Evolutionary conservation across 805 yeast species (phyloP), one percentile per base, ranked within the genome.

Genomic region (Candida vaughaniae): DNA sequence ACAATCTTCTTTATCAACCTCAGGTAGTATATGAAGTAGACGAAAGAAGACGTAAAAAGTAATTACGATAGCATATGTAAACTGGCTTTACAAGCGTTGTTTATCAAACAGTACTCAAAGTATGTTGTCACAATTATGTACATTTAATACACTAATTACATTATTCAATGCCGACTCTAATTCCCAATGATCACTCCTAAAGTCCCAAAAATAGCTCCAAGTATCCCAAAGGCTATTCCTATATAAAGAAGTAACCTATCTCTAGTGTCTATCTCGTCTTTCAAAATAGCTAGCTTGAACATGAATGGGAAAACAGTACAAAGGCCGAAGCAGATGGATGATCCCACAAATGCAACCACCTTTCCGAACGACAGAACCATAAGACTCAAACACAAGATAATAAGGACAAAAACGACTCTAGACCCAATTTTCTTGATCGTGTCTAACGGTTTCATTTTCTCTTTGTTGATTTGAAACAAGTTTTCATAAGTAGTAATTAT

Each of bases 1-100:
- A 82, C 8, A 71, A 71, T 31, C 58, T 75, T 51, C 55, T 77
- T 41, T 80, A 78, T 54, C 64, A 65, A 5, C 55, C 64, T 3
- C 46, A 46, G 22, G 46, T 59, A 9, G 39, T 40, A 10, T 40
- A 40, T 36, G 43, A 40, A 26, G 11, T 32, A 11, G 43, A 40
- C 23, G 43, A 40, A 22, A 26, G 38, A 25, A 35, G 39, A 28
- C 16, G 29, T 6, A 39, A 33, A 19, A 30, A 39, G 30, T 38
- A 19, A 15, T 19, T 17, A 14, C 8, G 25, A 5, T 11, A n/a
- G n/a, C n/a, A n/a, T 22, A 4, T 27, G 34, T 33, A 29, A 33
- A 35, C 42, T 34, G 42, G 42, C 8, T 39, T 39, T 38, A 38
- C 35, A 23, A 16, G 11, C 28, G n/a, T n/a, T n/a, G n/a, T n/a